Evolutionary conservation across 192 early-diverging fungal species (phyloP), one percentile per base, ranked within the genome.

Genomic region (Coemansia sp.): DNA sequence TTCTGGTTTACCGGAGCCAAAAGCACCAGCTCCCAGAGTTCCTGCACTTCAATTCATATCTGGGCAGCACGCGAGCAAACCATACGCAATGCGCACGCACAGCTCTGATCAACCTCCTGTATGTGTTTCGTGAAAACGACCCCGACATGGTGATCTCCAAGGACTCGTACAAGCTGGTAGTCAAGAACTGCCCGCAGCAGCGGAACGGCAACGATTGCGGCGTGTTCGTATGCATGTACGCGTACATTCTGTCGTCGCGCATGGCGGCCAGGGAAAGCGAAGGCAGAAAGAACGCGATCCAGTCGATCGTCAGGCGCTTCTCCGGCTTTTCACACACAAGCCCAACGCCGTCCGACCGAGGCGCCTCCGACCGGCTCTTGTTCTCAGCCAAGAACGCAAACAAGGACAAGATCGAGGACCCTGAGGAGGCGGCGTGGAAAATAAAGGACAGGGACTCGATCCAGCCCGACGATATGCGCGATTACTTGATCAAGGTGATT

Each of bases 101-200:
- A 0, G 77, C 77, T 8, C 59, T 80, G n/a, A 80, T 74, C 48
- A 80, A 80, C 56, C 68, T 80, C 0, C 57, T 80, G 0, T 80
- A 80, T 15, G 72, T 80, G 58, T 74, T 80, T 29, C 52, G 77
- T 10, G 66, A 67, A 29, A 80, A 80, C 58, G 77, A 80, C 31
- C 62, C 72, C 9, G 52, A 20, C 13, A 80, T 80, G 77, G 43
- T 23, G 0, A 80, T 80, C 20, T 80, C 77, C 0, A 71, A 80
- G 28, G 77, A 80, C 16, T 74, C 77, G 4, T 80, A 80, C 35
- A 67, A 63, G 59, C 69, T 80, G 16, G 71, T 80, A 9, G 61
- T 80, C 43, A 80, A 80, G 57, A 80, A 71, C 51, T 80, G 77
- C 16, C 77, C 77, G 40, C 77, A 80, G 59, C 77, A 80, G 68